These are phyloP conservation scores for Arxiozyma bovina DNA, from an alignment of 1,139 yeast genomes.

Conservation along the genomic window DNA sequence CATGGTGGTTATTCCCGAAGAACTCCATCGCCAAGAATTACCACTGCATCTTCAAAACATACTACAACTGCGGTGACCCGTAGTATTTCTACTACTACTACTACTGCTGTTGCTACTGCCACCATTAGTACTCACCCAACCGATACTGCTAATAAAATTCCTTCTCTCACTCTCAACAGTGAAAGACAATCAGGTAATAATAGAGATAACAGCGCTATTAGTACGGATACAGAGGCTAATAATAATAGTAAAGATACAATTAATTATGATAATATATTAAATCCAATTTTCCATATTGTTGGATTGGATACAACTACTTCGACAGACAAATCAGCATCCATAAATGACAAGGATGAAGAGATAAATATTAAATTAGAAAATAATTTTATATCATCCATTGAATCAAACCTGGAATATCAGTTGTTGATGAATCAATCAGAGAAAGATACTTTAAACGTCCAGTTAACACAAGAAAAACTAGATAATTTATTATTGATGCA, in stretches of 20 bases:
- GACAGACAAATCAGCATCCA: background rate
- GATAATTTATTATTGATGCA: conserved; percentile 12
- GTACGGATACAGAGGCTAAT: background rate
- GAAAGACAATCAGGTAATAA: background rate
- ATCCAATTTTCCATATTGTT: background rate
- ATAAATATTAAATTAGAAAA: background rate
- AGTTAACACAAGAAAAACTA: conserved; percentile 20
- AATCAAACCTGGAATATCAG: background rate
- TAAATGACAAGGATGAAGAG: background rate
- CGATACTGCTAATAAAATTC: background rate
- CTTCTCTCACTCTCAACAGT: background rate
- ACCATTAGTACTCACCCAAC: background rate
- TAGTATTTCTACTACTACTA: background rate
- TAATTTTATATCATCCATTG: background rate
- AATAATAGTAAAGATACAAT: background rate
- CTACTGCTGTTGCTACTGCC: background rate
- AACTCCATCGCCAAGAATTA: background rate
- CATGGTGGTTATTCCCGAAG: background rate
- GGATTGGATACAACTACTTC: background rate
- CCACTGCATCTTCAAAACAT: background rate
- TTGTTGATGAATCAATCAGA: conserved; percentile 19
- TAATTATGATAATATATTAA: too few relatives aligned
- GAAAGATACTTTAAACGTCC: conserved; percentile 24
- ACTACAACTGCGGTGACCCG: background rate
- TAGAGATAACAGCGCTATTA: background rate